Percentiles rank a stretch among this genome's conserved stretches.
Conservation (phyloP, 176 grass and related monocot species). For the Phoenix dactylifera region DNA sequence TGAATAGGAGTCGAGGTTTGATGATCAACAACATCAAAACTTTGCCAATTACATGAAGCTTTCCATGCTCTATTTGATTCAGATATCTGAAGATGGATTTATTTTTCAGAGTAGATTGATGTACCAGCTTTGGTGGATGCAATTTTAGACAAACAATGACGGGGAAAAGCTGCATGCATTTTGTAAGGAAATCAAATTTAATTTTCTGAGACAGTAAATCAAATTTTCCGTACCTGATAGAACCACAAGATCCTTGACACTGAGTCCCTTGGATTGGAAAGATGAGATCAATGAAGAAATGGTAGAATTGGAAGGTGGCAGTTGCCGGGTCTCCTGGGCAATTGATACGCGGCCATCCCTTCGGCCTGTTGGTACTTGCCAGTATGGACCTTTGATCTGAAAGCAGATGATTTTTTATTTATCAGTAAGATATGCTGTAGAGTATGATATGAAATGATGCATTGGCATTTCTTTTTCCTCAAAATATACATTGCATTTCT, state of each 20-base stretch:
- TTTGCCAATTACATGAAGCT: background rate
- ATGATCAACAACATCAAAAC: background rate
- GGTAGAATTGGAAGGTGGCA: conserved; percentile 49
- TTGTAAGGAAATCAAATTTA: too few relatives aligned
- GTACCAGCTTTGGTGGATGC: too few relatives aligned
- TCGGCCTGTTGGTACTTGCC: conserved; percentile 56
- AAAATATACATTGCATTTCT: conserved; percentile 1
- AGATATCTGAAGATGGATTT: too few relatives aligned
- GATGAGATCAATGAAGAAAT: conserved; percentile 43
- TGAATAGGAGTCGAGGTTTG: background rate
- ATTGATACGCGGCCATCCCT: conserved; percentile 55
- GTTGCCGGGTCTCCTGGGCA: conserved; percentile 36
- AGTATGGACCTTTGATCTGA: conserved; percentile 66
- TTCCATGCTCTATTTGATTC: background rate
- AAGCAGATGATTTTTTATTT: background rate
- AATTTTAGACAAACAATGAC: too few relatives aligned
- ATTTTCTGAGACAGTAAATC: too few relatives aligned
- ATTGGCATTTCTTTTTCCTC: background rate
- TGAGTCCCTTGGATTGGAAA: conserved; percentile 52
- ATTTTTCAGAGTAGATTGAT: too few relatives aligned
- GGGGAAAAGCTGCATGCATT: too few relatives aligned
- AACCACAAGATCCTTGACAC: conserved; percentile 75
- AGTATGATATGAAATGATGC: background rate
- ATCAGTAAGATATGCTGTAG: background rate
- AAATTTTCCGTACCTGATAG: conserved; percentile 43